Conservation (phyloP, 2,329 filamentous ascomycete genomes). For the Didymella glomerata region DNA sequence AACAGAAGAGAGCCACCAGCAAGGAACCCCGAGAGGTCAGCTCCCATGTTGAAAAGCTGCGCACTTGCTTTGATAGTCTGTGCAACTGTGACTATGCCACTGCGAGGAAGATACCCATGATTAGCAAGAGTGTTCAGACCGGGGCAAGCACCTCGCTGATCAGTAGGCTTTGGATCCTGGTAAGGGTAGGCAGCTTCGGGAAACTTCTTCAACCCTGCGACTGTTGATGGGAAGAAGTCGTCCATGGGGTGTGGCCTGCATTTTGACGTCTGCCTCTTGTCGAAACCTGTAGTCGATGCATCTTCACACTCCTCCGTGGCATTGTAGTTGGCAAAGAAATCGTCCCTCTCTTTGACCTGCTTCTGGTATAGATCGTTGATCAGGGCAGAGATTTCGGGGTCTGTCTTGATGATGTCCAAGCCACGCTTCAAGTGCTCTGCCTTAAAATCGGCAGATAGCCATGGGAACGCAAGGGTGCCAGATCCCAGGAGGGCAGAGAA, state of each 20-base stretch:
- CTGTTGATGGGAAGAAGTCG: neutral
- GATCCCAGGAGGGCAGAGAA: neutral
- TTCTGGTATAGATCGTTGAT: neutral
- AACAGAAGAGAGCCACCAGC: constrained; percentile 2
- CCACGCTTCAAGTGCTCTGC: neutral
- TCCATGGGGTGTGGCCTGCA: neutral
- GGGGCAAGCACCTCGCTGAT: neutral
- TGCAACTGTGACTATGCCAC: neutral
- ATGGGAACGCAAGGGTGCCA: neutral
- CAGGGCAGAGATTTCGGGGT: neutral
- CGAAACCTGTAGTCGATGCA: neutral
- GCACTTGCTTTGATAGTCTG: constrained; percentile 4
- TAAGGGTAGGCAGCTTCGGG: neutral
- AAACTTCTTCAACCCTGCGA: neutral
- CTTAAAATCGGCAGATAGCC: neutral
- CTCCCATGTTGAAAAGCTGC: constrained; percentile 2
- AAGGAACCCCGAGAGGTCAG: constrained; percentile 1
- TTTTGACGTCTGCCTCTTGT: neutral
- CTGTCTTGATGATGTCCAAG: neutral
- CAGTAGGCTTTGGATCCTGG: neutral
- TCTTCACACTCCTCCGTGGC: neutral
- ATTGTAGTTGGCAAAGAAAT: neutral
- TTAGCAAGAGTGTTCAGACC: neutral
- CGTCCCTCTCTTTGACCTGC: neutral
- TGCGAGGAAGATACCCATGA: neutral